Evolutionary conservation across 805 yeast species (phyloP).

Genomic region (Debaryomyces castellii): DNA sequence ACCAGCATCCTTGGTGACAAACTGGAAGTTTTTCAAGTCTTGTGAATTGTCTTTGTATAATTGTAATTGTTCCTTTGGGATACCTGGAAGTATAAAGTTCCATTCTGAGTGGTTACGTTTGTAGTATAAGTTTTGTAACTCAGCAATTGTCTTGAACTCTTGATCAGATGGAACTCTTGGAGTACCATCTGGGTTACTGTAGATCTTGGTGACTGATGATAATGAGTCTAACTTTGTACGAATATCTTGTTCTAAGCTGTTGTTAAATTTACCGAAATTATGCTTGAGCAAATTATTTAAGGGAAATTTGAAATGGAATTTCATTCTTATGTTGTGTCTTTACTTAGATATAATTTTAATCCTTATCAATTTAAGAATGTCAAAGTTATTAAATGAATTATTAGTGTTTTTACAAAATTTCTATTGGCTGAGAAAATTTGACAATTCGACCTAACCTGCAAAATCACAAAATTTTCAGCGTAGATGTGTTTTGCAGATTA

Average conservation of each 20-base stretch:
- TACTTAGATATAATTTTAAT: background rate
- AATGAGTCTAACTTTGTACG: constrained; percentile 59
- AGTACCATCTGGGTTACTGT: constrained; percentile 74
- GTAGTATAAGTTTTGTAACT: constrained; percentile 59
- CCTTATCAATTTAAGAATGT: constrained; percentile 1
- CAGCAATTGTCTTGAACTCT: constrained; percentile 73
- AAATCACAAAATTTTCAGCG: constrained; percentile 4
- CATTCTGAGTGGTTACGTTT: constrained; percentile 54
- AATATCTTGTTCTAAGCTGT: constrained; percentile 58
- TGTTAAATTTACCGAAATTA: constrained; percentile 42
- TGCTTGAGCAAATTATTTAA: constrained; percentile 36
- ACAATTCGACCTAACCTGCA: constrained; percentile 8
- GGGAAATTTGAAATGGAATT: constrained; percentile 43
- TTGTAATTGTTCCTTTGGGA: constrained; percentile 54
- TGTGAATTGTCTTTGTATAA: constrained; percentile 60
- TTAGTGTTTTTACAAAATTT: constrained; percentile 17
- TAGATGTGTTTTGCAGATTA: background rate
- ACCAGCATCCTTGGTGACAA: constrained; percentile 48
- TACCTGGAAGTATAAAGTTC: constrained; percentile 45
- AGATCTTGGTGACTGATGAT: constrained; percentile 65
- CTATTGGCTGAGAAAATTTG: constrained; percentile 17
- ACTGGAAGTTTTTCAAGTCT: constrained; percentile 57
- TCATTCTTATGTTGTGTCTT: constrained; percentile 22
- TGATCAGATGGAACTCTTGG: constrained; percentile 66
- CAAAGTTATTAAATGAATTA: background rate